phyloP scores from a whole-genome alignment of 441 rosid genomes.

The Euphorbia celastroides region DNA sequence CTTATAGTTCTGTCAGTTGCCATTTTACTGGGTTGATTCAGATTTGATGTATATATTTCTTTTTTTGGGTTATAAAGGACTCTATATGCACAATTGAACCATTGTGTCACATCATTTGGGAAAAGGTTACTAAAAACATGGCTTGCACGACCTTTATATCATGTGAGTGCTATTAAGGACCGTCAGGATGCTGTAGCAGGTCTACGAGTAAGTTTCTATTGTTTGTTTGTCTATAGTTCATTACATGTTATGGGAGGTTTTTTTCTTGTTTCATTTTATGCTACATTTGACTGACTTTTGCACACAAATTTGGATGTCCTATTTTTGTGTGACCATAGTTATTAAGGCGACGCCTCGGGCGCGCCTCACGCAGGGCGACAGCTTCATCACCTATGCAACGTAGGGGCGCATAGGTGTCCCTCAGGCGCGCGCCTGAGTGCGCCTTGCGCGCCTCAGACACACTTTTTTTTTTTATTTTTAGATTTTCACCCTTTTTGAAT shows the following conservation, averaged over 20 bases:
- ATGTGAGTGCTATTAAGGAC: slow-evolving; percentile 60
- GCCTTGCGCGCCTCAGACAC: no score
- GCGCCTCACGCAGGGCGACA: no score
- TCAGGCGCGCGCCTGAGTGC: no score
- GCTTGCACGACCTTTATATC: slow-evolving; percentile 91
- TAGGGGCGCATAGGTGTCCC: no score
- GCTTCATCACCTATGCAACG: no score
- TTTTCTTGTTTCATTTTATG: background rate
- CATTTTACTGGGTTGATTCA: slow-evolving; percentile 12
- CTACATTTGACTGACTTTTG: slow-evolving; percentile 1
- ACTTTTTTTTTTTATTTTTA: no score
- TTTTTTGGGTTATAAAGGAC: slow-evolving; percentile 51
- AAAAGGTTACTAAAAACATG: slow-evolving; percentile 89
- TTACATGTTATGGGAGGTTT: background rate
- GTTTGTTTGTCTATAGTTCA: background rate
- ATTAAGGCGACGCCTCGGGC: no score
- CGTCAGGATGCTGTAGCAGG: slow-evolving; percentile 95
- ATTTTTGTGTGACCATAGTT: background rate
- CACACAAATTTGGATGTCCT: background rate
- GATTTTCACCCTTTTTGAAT: no score
- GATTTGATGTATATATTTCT: slow-evolving; percentile 22
- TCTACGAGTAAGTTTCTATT: slow-evolving; percentile 52
- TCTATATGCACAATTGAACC: slow-evolving; percentile 79
- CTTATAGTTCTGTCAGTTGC: slow-evolving; percentile 7
- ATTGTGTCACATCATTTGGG: slow-evolving; percentile 89